Percentiles rank a stretch among this genome's conserved stretches.
These are phyloP conservation scores for Colletotrichum sp. DNA, from an alignment of 2,329 filamentous ascomycete genomes.

Conservation along the genomic window DNA sequence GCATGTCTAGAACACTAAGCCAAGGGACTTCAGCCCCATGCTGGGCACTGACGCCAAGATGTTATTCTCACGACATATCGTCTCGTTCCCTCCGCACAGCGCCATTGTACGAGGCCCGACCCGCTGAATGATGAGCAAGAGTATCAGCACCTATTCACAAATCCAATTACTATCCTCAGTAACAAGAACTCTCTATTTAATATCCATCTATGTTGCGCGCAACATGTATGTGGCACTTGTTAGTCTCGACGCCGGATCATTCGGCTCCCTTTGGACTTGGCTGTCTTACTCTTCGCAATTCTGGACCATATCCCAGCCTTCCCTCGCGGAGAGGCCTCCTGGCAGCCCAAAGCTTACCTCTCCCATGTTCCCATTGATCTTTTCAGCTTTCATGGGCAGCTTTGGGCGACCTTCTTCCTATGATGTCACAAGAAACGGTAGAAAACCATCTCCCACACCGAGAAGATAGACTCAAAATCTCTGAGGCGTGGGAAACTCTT, in stretches of 20 bases:
- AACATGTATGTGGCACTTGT: rapidly evolving
- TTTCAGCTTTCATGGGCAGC: no score
- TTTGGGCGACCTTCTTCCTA: no score
- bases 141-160: no score
- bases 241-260: neutral
- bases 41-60: neutral
- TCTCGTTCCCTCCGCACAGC: neutral
- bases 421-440: no score
- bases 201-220: rapidly evolving
- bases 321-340: neutral
- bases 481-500: no score
- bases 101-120: rapidly evolving
- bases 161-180: no score
- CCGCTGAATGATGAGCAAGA: neutral
- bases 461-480: no score
- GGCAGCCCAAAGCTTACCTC: no score
- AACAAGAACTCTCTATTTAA: no score
- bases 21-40: neutral
- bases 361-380: no score
- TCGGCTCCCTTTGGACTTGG: neutral
- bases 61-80: neutral
- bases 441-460: no score
- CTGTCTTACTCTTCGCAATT: neutral
- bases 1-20: neutral
- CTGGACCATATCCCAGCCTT: neutral